Base-by-base conservation (phyloP, 2,329 filamentous ascomycete genomes). In the Colletotrichum eremochloae region DNA sequence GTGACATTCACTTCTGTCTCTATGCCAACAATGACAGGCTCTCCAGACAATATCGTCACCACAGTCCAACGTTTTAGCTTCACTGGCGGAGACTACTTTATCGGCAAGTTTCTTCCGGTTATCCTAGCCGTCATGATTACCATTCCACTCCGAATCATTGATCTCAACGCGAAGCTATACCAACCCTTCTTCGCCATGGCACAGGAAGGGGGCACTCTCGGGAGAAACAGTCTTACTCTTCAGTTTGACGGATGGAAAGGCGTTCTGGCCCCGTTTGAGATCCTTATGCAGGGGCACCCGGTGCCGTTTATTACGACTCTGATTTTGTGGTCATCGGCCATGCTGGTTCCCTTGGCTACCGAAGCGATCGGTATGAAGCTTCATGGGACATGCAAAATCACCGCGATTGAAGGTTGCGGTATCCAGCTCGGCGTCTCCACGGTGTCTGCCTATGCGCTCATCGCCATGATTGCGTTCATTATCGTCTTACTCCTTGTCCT, bases 161-260 rank as follows among this genome's bases (percentile, higher is more conserved):
- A 84, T 70, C 77, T 80, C 63, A 81, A 82, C 67, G 82, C 79
- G 0, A 82, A 83, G 64, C 78, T 83, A 14, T 84, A 82, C 53
- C 83, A 84, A 68, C 85, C 84, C 1, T 86, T 86, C 74, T 82
- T 83, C 63, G 80, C 82, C 1, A 76, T 88, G 2, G 77, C 81
- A 7, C 77, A 76, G 11, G 74, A 77, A 0, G 75, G 77, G 0
- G 85, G 85, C 6, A 82, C 82, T 0, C 63, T 76, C 0, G 85
- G 85, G 0, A 74, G 76, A 0, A 80, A 86, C 42, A 85, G 85
- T 0, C 75, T 87, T 24, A 83, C 80, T 12, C 78, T 86, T 6
- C 79, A 82, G 64, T 86, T 84, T 48, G 78, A 78, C 11, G 83
- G 84, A 0, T 73, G 82, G 62, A 77, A 78, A 60, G 80, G 80